Conservation (phyloP, 768 basidiomycete species). For the Boletus rubescentipes region DNA sequence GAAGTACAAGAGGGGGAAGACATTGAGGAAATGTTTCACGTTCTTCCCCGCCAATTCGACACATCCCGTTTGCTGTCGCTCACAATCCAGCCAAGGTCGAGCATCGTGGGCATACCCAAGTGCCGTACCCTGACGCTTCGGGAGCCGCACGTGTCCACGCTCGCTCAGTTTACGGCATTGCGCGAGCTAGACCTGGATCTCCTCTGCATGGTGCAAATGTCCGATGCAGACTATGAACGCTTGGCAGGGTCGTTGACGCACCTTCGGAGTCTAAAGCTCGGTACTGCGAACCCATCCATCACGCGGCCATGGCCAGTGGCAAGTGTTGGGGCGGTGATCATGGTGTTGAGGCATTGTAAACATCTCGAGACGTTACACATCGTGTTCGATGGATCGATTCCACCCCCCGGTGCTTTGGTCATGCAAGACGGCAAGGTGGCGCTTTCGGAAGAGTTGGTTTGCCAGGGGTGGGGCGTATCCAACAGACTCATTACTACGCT, state of each 20-base stretch:
- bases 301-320: conserved; percentile 4
- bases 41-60: conserved; percentile 14
- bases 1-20: not conserved
- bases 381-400: conserved; percentile 17
- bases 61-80: conserved; percentile 5
- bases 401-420: not conserved
- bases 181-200: conserved; percentile 18
- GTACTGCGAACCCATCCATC: conserved; percentile 7
- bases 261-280: conserved; percentile 17
- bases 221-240: conserved; percentile 9
- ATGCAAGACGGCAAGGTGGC: not conserved
- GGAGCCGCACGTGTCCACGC: not conserved
- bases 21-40: conserved; percentile 3
- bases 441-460: not conserved
- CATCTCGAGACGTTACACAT: conserved; percentile 16
- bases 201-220: conserved; percentile 7
- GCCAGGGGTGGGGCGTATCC: conserved; percentile 1
- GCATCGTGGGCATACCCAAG: not conserved
- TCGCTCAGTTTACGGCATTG: conserved; percentile 14
- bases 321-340: conserved; percentile 9
- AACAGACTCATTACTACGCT: conserved; percentile 15
- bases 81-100: conserved; percentile 2
- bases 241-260: conserved; percentile 11
- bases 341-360: conserved; percentile 12
- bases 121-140: conserved; percentile 4